phyloP scores from a whole-genome alignment of 352 stramenopile species.

The Globisporangium spiculum region DNA sequence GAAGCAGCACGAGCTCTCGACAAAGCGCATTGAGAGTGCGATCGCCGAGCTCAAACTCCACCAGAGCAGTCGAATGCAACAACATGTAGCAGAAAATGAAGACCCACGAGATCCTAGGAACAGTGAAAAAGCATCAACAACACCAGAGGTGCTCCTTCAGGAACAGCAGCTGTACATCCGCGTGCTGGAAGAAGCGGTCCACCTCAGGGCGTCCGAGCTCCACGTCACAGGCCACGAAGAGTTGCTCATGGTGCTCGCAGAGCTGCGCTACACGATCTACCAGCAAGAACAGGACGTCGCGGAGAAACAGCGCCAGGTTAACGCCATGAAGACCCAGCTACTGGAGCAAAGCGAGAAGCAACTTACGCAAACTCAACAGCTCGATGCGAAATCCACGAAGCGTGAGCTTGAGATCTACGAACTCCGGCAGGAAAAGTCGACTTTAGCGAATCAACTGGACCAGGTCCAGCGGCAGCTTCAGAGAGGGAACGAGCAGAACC shows the following conservation, averaged over 20 bases:
- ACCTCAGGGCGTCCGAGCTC: constrained; percentile 69
- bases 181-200: constrained; percentile 72
- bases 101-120: constrained; percentile 2
- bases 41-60: constrained; percentile 37
- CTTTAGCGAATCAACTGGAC: constrained; percentile 26
- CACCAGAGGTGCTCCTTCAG: constrained; percentile 7
- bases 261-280: constrained; percentile 77
- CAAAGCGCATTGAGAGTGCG: constrained; percentile 36
- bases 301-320: constrained; percentile 22
- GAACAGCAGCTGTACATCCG: constrained; percentile 72
- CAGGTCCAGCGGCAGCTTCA: constrained; percentile 29
- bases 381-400: constrained; percentile 16
- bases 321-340: constrained; percentile 20
- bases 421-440: constrained; percentile 29
- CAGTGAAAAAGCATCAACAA: not conserved
- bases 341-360: constrained; percentile 27
- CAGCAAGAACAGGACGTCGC: constrained; percentile 59
- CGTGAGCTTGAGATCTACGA: constrained; percentile 22
- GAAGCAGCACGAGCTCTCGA: constrained; percentile 33
- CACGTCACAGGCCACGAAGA: constrained; percentile 72
- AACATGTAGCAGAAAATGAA: not conserved
- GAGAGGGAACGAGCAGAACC: constrained; percentile 20
- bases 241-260: constrained; percentile 65
- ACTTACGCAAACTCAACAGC: constrained; percentile 18
- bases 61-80: constrained; percentile 23